Evolutionary conservation across 2,329 filamentous ascomycete genomes (phyloP).

Genomic region (Dothistroma pini): DNA sequence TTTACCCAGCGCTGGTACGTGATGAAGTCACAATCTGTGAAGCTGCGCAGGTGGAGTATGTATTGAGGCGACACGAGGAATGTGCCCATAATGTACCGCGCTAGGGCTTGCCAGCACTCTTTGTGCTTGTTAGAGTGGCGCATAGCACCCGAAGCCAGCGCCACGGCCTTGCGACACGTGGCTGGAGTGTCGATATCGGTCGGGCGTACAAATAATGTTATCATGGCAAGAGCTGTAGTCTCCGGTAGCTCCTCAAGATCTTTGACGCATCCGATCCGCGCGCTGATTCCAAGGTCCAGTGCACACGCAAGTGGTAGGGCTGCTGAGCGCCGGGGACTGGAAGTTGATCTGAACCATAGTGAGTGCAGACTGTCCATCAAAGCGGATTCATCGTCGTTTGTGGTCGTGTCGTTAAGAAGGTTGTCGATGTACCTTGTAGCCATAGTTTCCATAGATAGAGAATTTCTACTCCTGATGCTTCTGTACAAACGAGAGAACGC

Average conservation of each 20-base stretch:
- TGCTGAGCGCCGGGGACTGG: neutral
- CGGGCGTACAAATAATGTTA: neutral
- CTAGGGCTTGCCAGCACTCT: neutral
- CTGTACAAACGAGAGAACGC: neutral
- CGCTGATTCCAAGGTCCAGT: neutral
- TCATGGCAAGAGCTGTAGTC: neutral
- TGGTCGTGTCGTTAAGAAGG: neutral
- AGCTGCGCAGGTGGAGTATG: neutral
- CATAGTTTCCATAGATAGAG: neutral
- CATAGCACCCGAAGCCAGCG: neutral
- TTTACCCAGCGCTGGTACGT: constrained; percentile 5
- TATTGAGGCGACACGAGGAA: neutral
- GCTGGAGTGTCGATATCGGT: neutral
- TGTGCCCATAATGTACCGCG: neutral
- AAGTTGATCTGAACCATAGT: neutral
- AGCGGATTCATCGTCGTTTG: neutral
- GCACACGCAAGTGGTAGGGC: neutral
- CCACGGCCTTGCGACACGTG: neutral
- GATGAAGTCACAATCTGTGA: neutral
- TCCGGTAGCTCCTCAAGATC: neutral
- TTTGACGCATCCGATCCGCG: neutral
- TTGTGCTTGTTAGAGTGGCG: neutral
- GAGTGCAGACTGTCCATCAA: neutral
- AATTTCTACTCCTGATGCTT: neutral
- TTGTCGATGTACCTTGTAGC: neutral